phyloP scores from a whole-genome alignment of 2,329 filamentous ascomycete genomes.

The Diaporthe helianthi region DNA sequence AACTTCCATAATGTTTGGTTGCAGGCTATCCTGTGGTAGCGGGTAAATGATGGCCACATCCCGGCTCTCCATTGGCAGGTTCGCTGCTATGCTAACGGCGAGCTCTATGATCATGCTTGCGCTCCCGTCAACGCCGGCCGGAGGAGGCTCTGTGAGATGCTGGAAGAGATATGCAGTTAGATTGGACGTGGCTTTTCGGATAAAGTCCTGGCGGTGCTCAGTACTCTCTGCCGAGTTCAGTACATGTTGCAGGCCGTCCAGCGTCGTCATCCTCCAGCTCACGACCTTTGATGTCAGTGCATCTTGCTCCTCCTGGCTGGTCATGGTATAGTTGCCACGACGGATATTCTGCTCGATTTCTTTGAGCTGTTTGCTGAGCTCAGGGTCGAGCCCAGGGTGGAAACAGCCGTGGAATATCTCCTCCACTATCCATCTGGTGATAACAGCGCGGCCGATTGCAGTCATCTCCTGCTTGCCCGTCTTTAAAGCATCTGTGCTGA shows the following conservation, averaged over 20 bases:
- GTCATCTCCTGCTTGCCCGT: conserved; percentile 98
- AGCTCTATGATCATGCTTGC: conserved; percentile 93
- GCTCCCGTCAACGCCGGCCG: conserved; percentile 83
- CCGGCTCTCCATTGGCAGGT: conserved; percentile 87
- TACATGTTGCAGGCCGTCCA: conserved; percentile 83
- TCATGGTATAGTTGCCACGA: conserved; percentile 73
- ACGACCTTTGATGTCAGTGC: conserved; percentile 86
- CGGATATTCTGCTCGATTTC: conserved; percentile 88
- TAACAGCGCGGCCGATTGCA: conserved; percentile 86
- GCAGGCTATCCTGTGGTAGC: conserved; percentile 74
- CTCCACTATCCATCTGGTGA: conserved; percentile 88
- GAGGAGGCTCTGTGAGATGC: conserved; percentile 78
- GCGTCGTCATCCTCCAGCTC: conserved; percentile 90
- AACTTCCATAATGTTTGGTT: conserved; percentile 81
- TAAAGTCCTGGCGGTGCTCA: conserved; percentile 73
- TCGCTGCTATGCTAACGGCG: conserved; percentile 82
- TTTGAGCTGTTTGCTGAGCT: conserved; percentile 81
- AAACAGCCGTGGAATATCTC: conserved; percentile 93
- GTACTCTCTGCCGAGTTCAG: conserved; percentile 71
- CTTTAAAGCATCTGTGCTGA: conserved; percentile 84
- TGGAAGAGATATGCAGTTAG: conserved; percentile 74
- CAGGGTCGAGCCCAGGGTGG: conserved; percentile 83
- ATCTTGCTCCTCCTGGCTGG: conserved; percentile 86
- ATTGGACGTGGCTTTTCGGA: conserved; percentile 71
- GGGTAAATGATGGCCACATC: conserved; percentile 91